Evolutionary conservation across 108 stramenopile genomes (phyloP).

Genomic region (Craspedostauros australis): DNA sequence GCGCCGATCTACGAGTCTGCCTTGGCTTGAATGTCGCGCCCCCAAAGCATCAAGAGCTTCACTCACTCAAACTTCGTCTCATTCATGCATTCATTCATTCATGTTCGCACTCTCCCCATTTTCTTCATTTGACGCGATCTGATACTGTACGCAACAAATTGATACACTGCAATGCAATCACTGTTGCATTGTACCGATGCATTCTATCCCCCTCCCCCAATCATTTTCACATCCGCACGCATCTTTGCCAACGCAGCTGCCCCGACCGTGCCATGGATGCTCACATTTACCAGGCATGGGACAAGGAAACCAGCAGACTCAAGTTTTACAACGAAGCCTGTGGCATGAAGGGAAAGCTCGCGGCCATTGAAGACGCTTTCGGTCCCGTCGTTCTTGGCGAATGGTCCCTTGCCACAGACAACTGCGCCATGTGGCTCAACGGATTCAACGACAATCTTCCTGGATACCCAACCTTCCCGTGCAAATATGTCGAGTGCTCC

Average conservation of each 20-base stretch:
- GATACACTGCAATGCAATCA: not conserved
- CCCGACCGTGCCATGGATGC: conserved; percentile 86
- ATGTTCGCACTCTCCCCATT: not conserved
- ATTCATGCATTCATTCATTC: not conserved
- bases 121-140: no score
- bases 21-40: no score
- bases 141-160: not conserved
- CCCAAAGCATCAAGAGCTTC: no score
- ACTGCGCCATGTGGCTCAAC: conserved; percentile 89
- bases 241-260: no score
- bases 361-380: conserved; percentile 73
- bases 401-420: conserved; percentile 90
- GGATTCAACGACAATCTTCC: conserved; percentile 90
- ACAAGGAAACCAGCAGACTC: conserved; percentile 66
- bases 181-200: not conserved
- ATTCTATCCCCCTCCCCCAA: not conserved
- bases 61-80: no score
- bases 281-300: conserved; percentile 93
- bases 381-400: conserved; percentile 89
- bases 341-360: conserved; percentile 59
- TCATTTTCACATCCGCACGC: not conserved
- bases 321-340: conserved; percentile 80
- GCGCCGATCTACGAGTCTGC: not conserved
- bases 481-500: conserved; percentile 77
- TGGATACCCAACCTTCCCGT: conserved; percentile 73